Percentiles rank a stretch among this genome's conserved stretches.
These are phyloP conservation scores for Leccinum aurantiacum DNA, from an alignment of 768 basidiomycete genomes.

Conservation along the genomic window DNA sequence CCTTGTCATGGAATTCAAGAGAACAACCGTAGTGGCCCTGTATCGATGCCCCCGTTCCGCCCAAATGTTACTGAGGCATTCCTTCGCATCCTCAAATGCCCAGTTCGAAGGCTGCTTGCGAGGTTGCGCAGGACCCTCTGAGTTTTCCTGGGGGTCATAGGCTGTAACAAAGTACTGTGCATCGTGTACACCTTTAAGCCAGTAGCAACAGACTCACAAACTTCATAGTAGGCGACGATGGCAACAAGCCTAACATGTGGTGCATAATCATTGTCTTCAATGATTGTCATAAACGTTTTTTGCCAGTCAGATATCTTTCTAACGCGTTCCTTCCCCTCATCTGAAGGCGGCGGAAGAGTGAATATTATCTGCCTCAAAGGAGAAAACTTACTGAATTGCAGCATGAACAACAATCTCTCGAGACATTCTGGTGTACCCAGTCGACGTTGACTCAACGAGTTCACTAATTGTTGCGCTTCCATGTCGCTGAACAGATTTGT, in stretches of 20 bases:
- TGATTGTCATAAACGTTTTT: conserved; percentile 6
- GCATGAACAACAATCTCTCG: conserved; percentile 16
- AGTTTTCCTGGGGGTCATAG: no score
- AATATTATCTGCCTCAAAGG: not conserved
- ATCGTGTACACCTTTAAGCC: no score
- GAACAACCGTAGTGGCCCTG: conserved; percentile 20
- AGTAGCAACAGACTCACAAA: conserved; percentile 10
- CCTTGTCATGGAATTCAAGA: conserved; percentile 21
- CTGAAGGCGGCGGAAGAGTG: conserved; percentile 1
- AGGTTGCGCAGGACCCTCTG: no score
- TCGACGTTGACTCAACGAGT: conserved; percentile 2
- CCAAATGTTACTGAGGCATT: conserved; percentile 13
- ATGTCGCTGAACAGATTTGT: conserved; percentile 10
- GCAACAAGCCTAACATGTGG: conserved; percentile 21
- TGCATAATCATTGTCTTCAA: not conserved
- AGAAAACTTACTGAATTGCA: not conserved
- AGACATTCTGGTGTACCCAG: conserved; percentile 10
- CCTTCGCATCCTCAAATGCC: conserved; percentile 5
- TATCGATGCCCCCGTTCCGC: conserved; percentile 13
- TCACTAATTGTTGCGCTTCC: conserved; percentile 2
- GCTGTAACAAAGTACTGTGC: no score
- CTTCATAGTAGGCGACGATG: conserved; percentile 25
- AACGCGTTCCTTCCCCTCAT: conserved; percentile 18
- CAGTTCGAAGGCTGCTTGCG: no score
- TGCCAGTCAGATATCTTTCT: conserved; percentile 15